Base-by-base conservation (phyloP, 1,284 basidiomycete species). In the Tylopilus sp. region DNA sequence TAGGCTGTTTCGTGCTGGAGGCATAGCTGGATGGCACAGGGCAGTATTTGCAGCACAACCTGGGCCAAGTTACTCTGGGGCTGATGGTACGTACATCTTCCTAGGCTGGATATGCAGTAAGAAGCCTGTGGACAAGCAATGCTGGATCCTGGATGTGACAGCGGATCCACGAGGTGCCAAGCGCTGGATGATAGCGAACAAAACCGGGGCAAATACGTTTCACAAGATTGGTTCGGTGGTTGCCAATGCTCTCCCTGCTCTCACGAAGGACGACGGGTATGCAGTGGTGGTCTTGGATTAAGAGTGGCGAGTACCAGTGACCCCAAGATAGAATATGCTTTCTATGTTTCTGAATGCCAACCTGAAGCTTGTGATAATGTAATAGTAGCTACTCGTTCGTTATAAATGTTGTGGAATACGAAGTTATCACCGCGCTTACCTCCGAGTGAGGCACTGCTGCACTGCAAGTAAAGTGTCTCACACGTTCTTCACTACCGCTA, bases 171-270 rank as follows among this genome's bases (percentile, higher is more conserved):
- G 41, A 8, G 22, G 19, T 44, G 60, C 39, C 18, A 33, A 24
- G 39, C 51, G 53, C n/a, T 61, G 60, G 60, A 22, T 61, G n/a
- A 41, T 61, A 39, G 60, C 60, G 53, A 61, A 61, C 32, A 56
- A 38, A 38, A 44, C 26, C n/a, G 33, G n/a, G 24, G 33, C 51
- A 24, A 24, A 41, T 22, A 56, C 53, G 24, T 61, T 55, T 24
- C 32, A 33, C 32, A 61, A 61, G 53, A 56, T 61, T 29, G 60
- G 60, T n/a, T 39, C 60, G 12, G 57, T 56, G 52, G 32, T n/a
- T 53, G n/a, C 52, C 32, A 53, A 33, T 26, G 7, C n/a, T 32
- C 6, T 53, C 26, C 52, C 26, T 18, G 52, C 32, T 13, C 7
- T 53, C 1, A 32, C 26, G 8, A 16, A 26, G 18, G 32, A 32